A percentile compares a stretch with the other conserved stretches of the same genome.
Conservation (phyloP, 2,329 filamentous ascomycete species). For the Elsinoe ampelina region DNA sequence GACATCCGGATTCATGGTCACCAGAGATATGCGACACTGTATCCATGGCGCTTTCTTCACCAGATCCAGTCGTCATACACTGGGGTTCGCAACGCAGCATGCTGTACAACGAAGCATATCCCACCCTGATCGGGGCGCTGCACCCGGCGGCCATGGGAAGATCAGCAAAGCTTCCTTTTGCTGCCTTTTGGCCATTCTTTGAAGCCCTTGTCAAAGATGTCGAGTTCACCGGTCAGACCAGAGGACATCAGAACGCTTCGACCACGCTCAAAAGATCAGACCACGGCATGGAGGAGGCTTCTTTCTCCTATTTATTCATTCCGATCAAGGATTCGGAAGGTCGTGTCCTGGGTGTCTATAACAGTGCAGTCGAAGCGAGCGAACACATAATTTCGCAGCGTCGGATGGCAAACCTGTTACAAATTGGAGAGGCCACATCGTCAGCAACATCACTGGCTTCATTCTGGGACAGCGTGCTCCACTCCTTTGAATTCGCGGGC, state of each 20-base stretch:
- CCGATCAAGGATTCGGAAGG: conserved; percentile 2
- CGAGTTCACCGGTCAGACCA: background rate
- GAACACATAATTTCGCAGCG: conserved; percentile 2
- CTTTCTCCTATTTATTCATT: conserved; percentile 1
- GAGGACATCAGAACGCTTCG: background rate
- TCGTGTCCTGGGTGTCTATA: background rate
- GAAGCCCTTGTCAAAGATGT: background rate
- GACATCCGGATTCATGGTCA: conserved; percentile 12
- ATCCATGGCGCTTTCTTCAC: conserved; percentile 7
- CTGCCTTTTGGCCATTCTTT: background rate
- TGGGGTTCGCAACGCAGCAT: conserved; percentile 14
- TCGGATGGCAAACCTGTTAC: conserved; percentile 5
- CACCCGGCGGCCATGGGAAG: conserved; percentile 12
- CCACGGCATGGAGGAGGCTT: background rate
- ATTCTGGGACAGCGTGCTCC: background rate
- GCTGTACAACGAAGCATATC: conserved; percentile 21
- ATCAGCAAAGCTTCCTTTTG: background rate
- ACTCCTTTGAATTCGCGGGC: background rate
- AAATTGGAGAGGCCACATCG: background rate
- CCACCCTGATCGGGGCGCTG: conserved; percentile 16
- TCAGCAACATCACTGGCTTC: background rate
- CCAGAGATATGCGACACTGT: conserved; percentile 5
- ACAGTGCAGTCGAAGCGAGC: background rate
- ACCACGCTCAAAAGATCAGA: background rate
- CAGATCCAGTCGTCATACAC: conserved; percentile 9